Base-by-base conservation (phyloP, 139 green algal species). In the Chlamydomonas schloesseri region DNA sequence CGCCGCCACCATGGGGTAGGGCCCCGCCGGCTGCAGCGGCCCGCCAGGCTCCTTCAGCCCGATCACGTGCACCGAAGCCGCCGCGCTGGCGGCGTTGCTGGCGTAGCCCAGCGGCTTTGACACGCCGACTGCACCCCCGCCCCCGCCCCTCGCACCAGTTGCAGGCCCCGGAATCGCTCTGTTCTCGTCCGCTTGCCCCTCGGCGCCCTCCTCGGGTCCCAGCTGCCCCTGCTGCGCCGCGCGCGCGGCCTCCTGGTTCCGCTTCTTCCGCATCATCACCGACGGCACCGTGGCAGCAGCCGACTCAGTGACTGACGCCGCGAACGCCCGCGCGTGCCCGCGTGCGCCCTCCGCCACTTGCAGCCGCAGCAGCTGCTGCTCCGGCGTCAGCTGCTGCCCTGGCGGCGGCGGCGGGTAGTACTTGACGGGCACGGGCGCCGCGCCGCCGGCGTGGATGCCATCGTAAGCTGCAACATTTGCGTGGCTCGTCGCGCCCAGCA, bases 1-100 rank as follows among this genome's bases (percentile, higher is more conserved):
- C 71, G 72, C 83, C 58, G 73, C 42, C 73, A 83, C 83, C 79
- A 85, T 85, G 58, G 79, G 79, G 65, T 85, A 85, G 31, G 31
- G 79, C 64, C 73, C 73, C 60, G 83, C 72, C 17, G 83, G 73
- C 60, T 74, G 72, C 62, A 88, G 42, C 60, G 74, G 83, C 53
- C 53, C 70, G 13, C 18, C 55, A 2, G 55, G 55, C 69, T 87
- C 81, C 26, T 55, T 70, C 69, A 80, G 55, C 31, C 50, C 80
- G 0, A 34, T 53, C 64, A 74, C 50, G 64, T 84, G 78, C 34
- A 79, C 53, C 55, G 81, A 79, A 34, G 81, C 81, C 0, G 81
- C 81, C 28, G 69, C 81, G 31, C 79, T 85, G 24, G 79, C 79
- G 14, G 65, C 47, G 21, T 33, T 50, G 47, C 79, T 76, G 31